Conservation (phyloP, 2,329 filamentous ascomycete species). For the Cordyceps cicadae region DNA sequence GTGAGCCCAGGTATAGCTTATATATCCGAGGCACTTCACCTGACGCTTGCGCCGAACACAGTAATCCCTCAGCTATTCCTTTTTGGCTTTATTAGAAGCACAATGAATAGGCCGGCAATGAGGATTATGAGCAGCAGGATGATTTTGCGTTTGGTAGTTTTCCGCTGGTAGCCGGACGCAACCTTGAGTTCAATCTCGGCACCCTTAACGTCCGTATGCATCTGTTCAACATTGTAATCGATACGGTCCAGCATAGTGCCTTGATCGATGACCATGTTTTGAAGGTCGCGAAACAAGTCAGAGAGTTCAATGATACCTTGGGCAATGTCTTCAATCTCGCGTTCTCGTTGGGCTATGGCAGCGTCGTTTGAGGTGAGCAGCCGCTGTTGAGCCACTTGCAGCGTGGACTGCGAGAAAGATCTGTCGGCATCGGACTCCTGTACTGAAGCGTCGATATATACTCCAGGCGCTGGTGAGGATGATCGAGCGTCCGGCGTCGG, state of each 20-base stretch:
- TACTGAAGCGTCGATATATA: slow-evolving; percentile 75
- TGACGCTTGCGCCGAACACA: neutral
- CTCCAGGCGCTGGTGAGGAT: slow-evolving; percentile 40
- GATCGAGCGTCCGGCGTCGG: slow-evolving; percentile 44
- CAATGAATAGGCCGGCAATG: slow-evolving; percentile 77
- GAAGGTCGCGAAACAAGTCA: slow-evolving; percentile 92
- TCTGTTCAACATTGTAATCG: slow-evolving; percentile 95
- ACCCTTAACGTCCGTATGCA: slow-evolving; percentile 86
- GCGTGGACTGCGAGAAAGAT: slow-evolving; percentile 79
- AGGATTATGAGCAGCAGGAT: slow-evolving; percentile 81
- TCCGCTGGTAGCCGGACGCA: slow-evolving; percentile 80
- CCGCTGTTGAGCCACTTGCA: slow-evolving; percentile 68
- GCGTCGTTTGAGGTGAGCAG: slow-evolving; percentile 69
- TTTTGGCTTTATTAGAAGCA: slow-evolving; percentile 74
- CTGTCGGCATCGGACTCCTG: slow-evolving; percentile 91
- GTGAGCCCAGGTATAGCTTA: neutral
- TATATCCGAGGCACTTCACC: neutral
- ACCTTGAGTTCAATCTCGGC: slow-evolving; percentile 88
- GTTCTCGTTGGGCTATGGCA: slow-evolving; percentile 82
- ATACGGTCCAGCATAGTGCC: slow-evolving; percentile 88
- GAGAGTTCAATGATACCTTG: slow-evolving; percentile 96
- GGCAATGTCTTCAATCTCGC: slow-evolving; percentile 95
- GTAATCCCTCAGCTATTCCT: slow-evolving; percentile 23
- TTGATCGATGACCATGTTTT: slow-evolving; percentile 90
- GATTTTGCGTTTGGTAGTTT: slow-evolving; percentile 82